Conservation (phyloP, 192 early-diverging fungal species). For the Allomyces macrogynus region DNA sequence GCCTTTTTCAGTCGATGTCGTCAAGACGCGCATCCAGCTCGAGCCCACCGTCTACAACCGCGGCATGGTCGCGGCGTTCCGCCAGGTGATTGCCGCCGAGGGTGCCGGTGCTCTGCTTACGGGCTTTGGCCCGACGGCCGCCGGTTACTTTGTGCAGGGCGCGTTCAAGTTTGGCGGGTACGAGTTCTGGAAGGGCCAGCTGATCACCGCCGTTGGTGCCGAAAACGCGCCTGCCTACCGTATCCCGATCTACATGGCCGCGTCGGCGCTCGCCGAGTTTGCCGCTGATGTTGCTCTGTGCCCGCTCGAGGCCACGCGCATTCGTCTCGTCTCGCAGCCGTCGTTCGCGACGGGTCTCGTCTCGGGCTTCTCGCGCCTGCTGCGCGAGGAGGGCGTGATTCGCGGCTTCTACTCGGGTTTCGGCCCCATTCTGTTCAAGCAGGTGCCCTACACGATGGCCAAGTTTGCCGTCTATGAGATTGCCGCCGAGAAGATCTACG, state of each 20-base stretch:
- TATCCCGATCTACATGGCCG: conserved; percentile 38
- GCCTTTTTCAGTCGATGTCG: conserved; percentile 34
- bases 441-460: conserved; percentile 62
- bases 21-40: conserved; percentile 57
- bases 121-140: conserved; percentile 39
- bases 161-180: conserved; percentile 45
- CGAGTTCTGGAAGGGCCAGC: conserved; percentile 44
- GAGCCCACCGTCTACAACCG: conserved; percentile 35
- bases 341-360: conserved; percentile 38
- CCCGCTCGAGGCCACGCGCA: conserved; percentile 53
- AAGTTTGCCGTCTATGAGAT: conserved; percentile 51
- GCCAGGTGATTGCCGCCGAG: conserved; percentile 22
- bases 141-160: conserved; percentile 44
- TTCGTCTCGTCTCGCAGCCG: conserved; percentile 49
- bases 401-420: conserved; percentile 58
- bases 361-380: conserved; percentile 33
- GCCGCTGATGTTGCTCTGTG: conserved; percentile 53
- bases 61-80: conserved; percentile 28
- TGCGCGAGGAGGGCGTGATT: conserved; percentile 40
- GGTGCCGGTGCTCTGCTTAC: conserved; percentile 39
- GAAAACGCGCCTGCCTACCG: conserved; percentile 36
- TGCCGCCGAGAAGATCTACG: conserved; percentile 26
- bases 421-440: conserved; percentile 53
- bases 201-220: conserved; percentile 24
- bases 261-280: conserved; percentile 50